Percentiles rank a stretch among this genome's conserved stretches.
phyloP scores from a whole-genome alignment of 768 basidiomycete species.

The Phylloporus arenicola region DNA sequence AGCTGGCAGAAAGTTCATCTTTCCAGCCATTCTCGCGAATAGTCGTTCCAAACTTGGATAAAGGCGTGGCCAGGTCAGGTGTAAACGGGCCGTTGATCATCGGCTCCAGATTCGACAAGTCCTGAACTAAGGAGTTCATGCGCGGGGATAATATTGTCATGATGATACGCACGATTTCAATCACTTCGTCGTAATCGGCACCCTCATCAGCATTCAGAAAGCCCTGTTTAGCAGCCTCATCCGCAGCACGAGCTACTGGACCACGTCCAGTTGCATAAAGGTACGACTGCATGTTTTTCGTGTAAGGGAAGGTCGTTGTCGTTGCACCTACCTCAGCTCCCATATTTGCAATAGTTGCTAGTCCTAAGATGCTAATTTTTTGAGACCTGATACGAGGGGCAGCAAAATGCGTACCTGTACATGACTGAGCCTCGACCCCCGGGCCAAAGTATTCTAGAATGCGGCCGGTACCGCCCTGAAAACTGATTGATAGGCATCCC shows the following conservation, averaged over 20 bases:
- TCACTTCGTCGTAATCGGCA: slow-evolving; percentile 90
- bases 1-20: slow-evolving; percentile 81
- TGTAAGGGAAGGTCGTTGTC: slow-evolving; percentile 96
- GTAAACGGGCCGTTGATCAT: slow-evolving; percentile 97
- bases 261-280: slow-evolving; percentile 85
- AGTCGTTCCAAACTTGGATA: slow-evolving; percentile 82
- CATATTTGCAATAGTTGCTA: slow-evolving; percentile 98
- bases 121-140: slow-evolving; percentile 39
- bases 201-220: slow-evolving; percentile 82
- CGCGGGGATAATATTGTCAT: not conserved
- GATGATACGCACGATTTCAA: slow-evolving; percentile 72
- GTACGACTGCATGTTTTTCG: slow-evolving; percentile 82
- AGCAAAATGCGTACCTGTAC: slow-evolving; percentile 58
- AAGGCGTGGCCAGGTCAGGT: slow-evolving; percentile 89
- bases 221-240: slow-evolving; percentile 69
- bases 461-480: slow-evolving; percentile 88
- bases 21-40: slow-evolving; percentile 88
- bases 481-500: slow-evolving; percentile 2
- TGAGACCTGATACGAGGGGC: not conserved
- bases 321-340: slow-evolving; percentile 99
- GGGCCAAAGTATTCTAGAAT: slow-evolving; percentile 97
- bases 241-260: slow-evolving; percentile 82
- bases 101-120: slow-evolving; percentile 84
- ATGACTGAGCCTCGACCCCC: slow-evolving; percentile 83
- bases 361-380: slow-evolving; percentile 38